Conservation (phyloP, 805 yeast species). For the Ogataea trehaloabstinens region DNA sequence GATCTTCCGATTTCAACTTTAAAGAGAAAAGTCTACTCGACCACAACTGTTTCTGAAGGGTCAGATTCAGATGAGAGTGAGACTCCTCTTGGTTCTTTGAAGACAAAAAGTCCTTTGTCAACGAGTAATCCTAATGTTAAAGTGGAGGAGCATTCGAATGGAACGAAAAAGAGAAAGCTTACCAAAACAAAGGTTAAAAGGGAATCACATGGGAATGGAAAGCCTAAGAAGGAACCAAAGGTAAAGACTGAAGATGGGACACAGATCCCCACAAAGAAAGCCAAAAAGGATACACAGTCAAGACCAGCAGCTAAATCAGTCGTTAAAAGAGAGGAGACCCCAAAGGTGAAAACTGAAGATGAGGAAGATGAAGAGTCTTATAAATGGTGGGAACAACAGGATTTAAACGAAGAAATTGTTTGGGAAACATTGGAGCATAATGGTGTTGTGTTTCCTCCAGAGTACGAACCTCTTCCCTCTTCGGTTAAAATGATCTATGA, state of each 20-base stretch:
- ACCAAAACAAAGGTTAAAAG: constrained; percentile 1
- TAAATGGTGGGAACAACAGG: constrained; percentile 82
- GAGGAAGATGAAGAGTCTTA: constrained; percentile 61
- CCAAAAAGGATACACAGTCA: constrained; percentile 5
- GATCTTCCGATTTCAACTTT: constrained; percentile 13
- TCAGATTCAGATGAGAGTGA: constrained; percentile 15
- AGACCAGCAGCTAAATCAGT: constrained; percentile 5
- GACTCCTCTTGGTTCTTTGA: constrained; percentile 7
- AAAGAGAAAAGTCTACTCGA: constrained; percentile 6
- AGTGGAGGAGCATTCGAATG: not conserved
- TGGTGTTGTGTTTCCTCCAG: constrained; percentile 94
- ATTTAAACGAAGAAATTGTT: constrained; percentile 69
- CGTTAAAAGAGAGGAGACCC: constrained; percentile 17
- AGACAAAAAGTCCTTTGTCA: constrained; percentile 1
- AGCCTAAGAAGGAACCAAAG: constrained; percentile 10
- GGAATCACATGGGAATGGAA: not conserved
- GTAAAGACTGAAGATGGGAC: constrained; percentile 8
- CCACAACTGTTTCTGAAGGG: not conserved
- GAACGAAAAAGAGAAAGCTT: constrained; percentile 14
- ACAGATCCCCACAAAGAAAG: constrained; percentile 2
- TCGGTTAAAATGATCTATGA: constrained; percentile 74
- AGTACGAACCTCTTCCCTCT: constrained; percentile 80
- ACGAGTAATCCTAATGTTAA: not conserved
- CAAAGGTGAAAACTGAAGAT: constrained; percentile 22
- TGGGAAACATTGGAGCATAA: constrained; percentile 87